Conservation (phyloP, 257 asterid genomes). For the Solanum bukasovii region DNA sequence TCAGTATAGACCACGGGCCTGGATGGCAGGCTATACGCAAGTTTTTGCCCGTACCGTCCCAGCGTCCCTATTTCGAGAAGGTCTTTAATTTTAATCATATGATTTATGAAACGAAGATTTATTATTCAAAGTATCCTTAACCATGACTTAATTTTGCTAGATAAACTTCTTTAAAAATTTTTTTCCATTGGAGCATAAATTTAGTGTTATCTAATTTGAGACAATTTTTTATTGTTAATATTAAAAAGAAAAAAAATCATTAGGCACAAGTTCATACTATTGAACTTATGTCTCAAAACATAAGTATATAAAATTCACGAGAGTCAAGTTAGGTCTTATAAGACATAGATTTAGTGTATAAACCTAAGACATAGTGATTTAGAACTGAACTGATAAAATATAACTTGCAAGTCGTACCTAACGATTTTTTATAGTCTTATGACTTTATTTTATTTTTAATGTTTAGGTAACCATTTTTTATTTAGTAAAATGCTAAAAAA, state of each 20-base stretch:
- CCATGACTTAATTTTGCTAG: not conserved
- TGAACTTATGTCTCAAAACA: not conserved
- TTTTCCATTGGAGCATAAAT: not conserved
- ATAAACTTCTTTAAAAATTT: not conserved
- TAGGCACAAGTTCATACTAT: not conserved
- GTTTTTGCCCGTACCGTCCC: not conserved
- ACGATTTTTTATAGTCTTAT: rapidly evolving
- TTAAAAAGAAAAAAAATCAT: not conserved
- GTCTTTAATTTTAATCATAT: not conserved
- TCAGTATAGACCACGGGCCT: not conserved
- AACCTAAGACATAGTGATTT: too few relatives aligned
- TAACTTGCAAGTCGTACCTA: not conserved
- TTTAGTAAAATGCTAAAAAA: not conserved
- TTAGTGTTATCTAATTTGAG: not conserved
- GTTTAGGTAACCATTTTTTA: not conserved
- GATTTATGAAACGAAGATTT: not conserved
- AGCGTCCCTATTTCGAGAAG: not conserved
- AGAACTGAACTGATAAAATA: too few relatives aligned
- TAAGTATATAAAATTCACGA: not conserved
- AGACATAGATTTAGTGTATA: not conserved
- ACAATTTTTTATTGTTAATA: not conserved
- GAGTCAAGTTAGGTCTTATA: not conserved
- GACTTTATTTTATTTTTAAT: not conserved
- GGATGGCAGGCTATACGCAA: not conserved
- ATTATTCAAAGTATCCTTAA: not conserved